These are phyloP conservation scores for Aquanectria penicillioides DNA, from an alignment of 2,329 filamentous ascomycete species.

Conservation along the genomic window DNA sequence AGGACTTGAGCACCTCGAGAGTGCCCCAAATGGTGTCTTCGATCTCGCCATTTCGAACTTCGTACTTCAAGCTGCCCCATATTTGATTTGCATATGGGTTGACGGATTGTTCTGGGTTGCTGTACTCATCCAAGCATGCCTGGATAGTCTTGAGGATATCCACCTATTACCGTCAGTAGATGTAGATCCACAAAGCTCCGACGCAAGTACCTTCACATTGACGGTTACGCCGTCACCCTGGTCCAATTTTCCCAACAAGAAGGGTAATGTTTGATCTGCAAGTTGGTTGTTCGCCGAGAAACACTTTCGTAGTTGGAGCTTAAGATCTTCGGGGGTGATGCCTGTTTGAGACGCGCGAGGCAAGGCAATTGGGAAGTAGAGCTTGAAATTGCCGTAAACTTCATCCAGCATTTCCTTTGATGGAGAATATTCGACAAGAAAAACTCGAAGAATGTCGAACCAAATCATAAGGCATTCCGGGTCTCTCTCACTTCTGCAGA, in stretches of 20 bases:
- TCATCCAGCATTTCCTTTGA: constrained; percentile 58
- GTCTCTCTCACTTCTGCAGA: constrained; percentile 66
- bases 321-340: constrained; percentile 67
- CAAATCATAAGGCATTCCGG: constrained; percentile 66
- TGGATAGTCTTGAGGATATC: constrained; percentile 67
- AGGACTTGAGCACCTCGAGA: constrained; percentile 62
- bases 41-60: constrained; percentile 69
- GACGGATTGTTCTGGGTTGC: constrained; percentile 56
- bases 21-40: constrained; percentile 67
- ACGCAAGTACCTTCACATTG: constrained; percentile 61
- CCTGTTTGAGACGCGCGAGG: constrained; percentile 60
- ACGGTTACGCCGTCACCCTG: constrained; percentile 68
- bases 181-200: rapidly evolving
- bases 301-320: constrained; percentile 61
- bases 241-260: constrained; percentile 66
- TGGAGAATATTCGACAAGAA: constrained; percentile 57
- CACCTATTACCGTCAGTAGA: constrained; percentile 47
- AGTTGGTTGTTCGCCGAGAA: constrained; percentile 62
- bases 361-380: constrained; percentile 70
- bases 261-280: constrained; percentile 60
- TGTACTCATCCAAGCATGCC: constrained; percentile 62
- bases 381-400: constrained; percentile 65
- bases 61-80: constrained; percentile 71
- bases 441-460: constrained; percentile 61
- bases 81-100: constrained; percentile 61